phyloP scores from a whole-genome alignment of 2,329 filamentous ascomycete species.

The Exophiala sp. region DNA sequence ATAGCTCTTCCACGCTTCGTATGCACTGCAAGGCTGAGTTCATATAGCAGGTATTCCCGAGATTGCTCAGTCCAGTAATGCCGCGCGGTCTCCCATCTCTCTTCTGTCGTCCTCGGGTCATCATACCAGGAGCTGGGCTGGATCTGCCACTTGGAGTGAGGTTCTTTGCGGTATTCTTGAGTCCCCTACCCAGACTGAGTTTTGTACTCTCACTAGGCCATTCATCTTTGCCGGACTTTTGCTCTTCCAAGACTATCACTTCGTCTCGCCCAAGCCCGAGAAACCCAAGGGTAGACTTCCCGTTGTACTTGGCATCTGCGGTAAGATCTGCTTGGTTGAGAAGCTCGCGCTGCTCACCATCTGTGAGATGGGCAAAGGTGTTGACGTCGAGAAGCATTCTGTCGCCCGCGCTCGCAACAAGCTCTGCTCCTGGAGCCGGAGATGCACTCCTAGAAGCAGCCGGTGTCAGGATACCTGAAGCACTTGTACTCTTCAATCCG shows the following conservation, averaged over 20 bases:
- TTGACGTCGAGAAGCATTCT: conserved; percentile 60
- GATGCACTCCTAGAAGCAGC: conserved; percentile 43
- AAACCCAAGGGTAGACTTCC: conserved; percentile 61
- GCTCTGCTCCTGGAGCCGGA: conserved; percentile 41
- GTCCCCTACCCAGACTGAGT: conserved; percentile 13
- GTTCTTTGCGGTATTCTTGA: conserved; percentile 40
- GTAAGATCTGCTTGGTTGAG: conserved; percentile 66
- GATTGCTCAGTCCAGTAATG: conserved; percentile 77
- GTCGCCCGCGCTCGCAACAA: conserved; percentile 42
- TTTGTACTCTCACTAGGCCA: conserved; percentile 20
- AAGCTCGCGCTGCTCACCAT: conserved; percentile 61
- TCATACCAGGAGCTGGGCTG: conserved; percentile 61
- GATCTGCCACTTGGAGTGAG: conserved; percentile 58
- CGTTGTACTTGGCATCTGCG: conserved; percentile 72
- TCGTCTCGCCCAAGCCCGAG: conserved; percentile 69
- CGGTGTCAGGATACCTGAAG: conserved; percentile 44
- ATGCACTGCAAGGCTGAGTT: conserved; percentile 96
- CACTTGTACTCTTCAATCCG: conserved; percentile 39
- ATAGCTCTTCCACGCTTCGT: conserved; percentile 87
- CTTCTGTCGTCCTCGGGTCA: conserved; percentile 69
- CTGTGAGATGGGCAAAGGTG: conserved; percentile 60
- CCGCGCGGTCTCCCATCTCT: conserved; percentile 69
- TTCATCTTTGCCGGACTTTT: conserved; percentile 40
- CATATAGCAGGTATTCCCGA: conserved; percentile 99
- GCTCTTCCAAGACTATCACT: conserved; percentile 80